Conservation (phyloP, 2,329 filamentous ascomycete genomes). For the Nemania sp. region DNA sequence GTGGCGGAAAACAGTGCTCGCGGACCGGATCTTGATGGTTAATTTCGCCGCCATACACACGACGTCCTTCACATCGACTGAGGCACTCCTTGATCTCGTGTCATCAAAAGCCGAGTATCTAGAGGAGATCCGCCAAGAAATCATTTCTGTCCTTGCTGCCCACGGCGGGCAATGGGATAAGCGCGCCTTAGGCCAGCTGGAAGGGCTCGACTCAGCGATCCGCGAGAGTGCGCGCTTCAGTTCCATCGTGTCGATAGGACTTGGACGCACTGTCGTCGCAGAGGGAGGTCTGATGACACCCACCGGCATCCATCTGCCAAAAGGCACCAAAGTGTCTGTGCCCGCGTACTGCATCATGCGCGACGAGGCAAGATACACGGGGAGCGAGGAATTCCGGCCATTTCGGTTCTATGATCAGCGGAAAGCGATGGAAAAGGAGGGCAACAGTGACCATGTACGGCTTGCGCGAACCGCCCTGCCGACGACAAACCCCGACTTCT, state of each 20-base stretch:
- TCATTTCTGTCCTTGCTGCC: slow-evolving; percentile 39
- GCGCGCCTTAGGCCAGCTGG: slow-evolving; percentile 37
- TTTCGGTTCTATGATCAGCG: slow-evolving; percentile 6
- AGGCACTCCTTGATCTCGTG: slow-evolving; percentile 47
- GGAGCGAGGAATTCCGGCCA: slow-evolving; percentile 25
- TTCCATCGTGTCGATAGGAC: slow-evolving; percentile 34
- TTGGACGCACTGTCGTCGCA: slow-evolving; percentile 29
- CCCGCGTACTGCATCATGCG: slow-evolving; percentile 33
- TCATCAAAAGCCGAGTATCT: not conserved
- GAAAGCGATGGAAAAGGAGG: not conserved
- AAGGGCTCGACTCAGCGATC: slow-evolving; percentile 44
- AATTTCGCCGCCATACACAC: slow-evolving; percentile 47
- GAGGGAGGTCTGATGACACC: slow-evolving; percentile 38
- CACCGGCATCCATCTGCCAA: slow-evolving; percentile 39
- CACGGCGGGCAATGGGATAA: slow-evolving; percentile 39
- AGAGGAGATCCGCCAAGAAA: slow-evolving; percentile 5
- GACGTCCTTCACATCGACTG: slow-evolving; percentile 41
- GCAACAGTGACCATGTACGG: not conserved
- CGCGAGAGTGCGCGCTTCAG: slow-evolving; percentile 44
- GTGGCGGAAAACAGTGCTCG: slow-evolving; percentile 30
- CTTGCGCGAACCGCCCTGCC: slow-evolving; percentile 31
- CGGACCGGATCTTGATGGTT: slow-evolving; percentile 38
- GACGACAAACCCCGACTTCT: slow-evolving; percentile 39
- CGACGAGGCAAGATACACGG: slow-evolving; percentile 32
- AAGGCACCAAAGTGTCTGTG: slow-evolving; percentile 34